Base-by-base conservation (phyloP, 768 basidiomycete species). In the Suillus hirtellus region DNA sequence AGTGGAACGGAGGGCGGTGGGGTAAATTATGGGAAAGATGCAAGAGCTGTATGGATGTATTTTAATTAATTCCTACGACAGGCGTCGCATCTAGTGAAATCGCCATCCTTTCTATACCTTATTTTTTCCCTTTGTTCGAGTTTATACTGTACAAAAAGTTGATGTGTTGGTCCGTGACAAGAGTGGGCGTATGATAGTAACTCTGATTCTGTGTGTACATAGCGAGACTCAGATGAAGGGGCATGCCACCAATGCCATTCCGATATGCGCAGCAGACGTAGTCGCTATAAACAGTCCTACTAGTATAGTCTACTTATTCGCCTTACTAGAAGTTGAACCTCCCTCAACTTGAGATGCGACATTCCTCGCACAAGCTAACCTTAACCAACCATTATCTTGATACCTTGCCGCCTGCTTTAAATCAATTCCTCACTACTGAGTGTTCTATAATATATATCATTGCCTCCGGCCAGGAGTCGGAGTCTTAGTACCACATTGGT, bases 1-100 rank as follows among this genome's bases (percentile, higher is more conserved):
- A 82, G 34, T 92, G 89, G 89, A 86, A 89, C 68, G 80, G 78
- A 4, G 89, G 90, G 4, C 72, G 89, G 49, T 92, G 90, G 90
- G 75, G 78, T 56, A 76, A 82, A 53, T 75, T 92, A 58, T 85
- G 80, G 75, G 85, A 87, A 59, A 76, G 85, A 38, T 90, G 89
- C 74, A 78, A 77, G 61, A 82, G 79, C 19, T 88, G 83, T 66
- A 90, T 89, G 89, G 89, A 91, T 65, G 87, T 86, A 24, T 81
- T 78, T 65, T 88, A 76, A 79, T 65, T 88, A 76, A 79, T 42
- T n/a, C 11, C 10, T 34, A 11, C 35, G 52, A 35, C 6, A 19
- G 52, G 19, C 24, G 15, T 24, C 17, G 17, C 1, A 17, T 15
- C 24, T 14, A 14, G n/a, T 35, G 10, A 31, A n/a, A 54, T 55